phyloP scores from a whole-genome alignment of 139 green algal species.

The Micromonas commoda region DNA sequence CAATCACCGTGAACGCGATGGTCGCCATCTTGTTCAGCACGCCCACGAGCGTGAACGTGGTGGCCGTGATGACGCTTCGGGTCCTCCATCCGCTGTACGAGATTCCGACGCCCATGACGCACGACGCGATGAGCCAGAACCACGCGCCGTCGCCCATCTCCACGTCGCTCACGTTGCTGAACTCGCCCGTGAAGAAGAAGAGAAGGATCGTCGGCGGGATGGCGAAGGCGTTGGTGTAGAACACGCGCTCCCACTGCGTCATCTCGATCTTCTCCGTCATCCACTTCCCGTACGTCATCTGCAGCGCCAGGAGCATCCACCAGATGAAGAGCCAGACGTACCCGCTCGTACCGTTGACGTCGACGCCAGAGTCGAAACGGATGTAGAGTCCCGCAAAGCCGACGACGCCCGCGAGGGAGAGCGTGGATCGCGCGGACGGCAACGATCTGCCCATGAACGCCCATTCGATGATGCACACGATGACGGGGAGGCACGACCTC shows the following conservation, averaged over 20 bases:
- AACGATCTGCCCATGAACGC: constrained; percentile 7
- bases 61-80: constrained; percentile 15
- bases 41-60: constrained; percentile 21
- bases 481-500: constrained; percentile 10
- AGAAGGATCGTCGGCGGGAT: constrained; percentile 1
- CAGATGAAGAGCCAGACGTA: constrained; percentile 10
- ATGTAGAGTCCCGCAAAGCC: constrained; percentile 4
- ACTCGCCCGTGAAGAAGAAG: constrained; percentile 1
- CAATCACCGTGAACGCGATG: constrained; percentile 17
- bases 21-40: constrained; percentile 27
- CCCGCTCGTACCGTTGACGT: neutral
- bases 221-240: constrained; percentile 24
- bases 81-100: constrained; percentile 22
- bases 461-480: constrained; percentile 14
- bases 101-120: constrained; percentile 16
- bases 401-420: neutral
- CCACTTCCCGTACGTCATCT: constrained; percentile 25
- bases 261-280: constrained; percentile 18
- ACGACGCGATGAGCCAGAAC: constrained; percentile 5
- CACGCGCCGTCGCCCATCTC: neutral
- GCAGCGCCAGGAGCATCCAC: constrained; percentile 17
- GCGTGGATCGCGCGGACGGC: neutral
- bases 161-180: neutral
- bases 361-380: neutral
- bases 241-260: constrained; percentile 24